A percentile compares a stretch with the other conserved stretches of the same genome.
phyloP scores from a whole-genome alignment of 1,284 basidiomycete genomes.

The Fomitopsis betulina region DNA sequence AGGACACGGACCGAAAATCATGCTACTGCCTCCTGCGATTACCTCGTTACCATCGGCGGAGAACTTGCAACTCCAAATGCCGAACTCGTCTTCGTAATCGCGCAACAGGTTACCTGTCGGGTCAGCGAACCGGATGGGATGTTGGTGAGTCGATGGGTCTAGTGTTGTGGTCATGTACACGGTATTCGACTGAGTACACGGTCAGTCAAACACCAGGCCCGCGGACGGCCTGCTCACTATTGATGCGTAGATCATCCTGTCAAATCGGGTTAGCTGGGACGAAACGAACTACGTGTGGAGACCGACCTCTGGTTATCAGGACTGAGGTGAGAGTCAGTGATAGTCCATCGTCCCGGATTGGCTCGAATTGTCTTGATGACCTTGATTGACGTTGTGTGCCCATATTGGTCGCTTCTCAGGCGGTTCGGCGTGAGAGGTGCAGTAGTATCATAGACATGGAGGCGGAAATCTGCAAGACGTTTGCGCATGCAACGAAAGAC shows the following conservation, averaged over 20 bases:
- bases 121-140: slow-evolving; percentile 70
- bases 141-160: slow-evolving; percentile 67
- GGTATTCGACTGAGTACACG: slow-evolving; percentile 50
- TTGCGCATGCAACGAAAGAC: not conserved
- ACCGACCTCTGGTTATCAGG: slow-evolving; percentile 82
- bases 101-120: slow-evolving; percentile 20
- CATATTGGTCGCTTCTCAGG: slow-evolving; percentile 23
- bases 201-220: not conserved
- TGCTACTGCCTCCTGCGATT: slow-evolving; percentile 69
- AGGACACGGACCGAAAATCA: slow-evolving; percentile 62
- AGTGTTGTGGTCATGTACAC: slow-evolving; percentile 85
- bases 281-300: not conserved
- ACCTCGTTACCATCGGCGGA: slow-evolving; percentile 95
- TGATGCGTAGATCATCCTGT: slow-evolving; percentile 88
- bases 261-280: not conserved
- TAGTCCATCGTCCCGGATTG: slow-evolving; percentile 78
- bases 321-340: slow-evolving; percentile 92
- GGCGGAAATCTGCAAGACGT: slow-evolving; percentile 62
- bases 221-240: slow-evolving; percentile 47
- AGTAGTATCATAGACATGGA: slow-evolving; percentile 86
- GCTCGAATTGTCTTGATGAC: slow-evolving; percentile 79
- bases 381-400: slow-evolving; percentile 66
- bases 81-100: slow-evolving; percentile 45
- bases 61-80: slow-evolving; percentile 93
- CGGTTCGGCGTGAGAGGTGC: slow-evolving; percentile 29